A percentile compares a stretch with the other conserved stretches of the same genome.
Conservation (phyloP, 2,329 filamentous ascomycete genomes). For the Didymella pomorum region DNA sequence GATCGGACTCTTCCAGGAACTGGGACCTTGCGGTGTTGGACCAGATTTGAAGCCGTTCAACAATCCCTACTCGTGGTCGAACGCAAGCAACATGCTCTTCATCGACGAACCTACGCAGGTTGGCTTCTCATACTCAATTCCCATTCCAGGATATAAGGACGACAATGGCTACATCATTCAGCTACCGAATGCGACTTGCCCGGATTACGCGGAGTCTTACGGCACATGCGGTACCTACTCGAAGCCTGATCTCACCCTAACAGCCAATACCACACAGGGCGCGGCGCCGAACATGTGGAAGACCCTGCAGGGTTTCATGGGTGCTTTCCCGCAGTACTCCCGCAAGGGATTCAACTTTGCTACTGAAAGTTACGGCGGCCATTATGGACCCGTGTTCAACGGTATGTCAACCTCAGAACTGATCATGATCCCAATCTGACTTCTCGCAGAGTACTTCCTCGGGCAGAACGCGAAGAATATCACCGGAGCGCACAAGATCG, state of each 20-base stretch:
- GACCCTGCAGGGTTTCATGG: conserved; percentile 69
- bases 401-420: conserved; percentile 29
- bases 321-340: conserved; percentile 61
- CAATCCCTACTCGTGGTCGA: conserved; percentile 71
- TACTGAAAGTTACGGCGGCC: conserved; percentile 66
- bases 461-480: conserved; percentile 56
- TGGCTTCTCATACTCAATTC: conserved; percentile 64
- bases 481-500: conserved; percentile 57
- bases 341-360: conserved; percentile 63
- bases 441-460: conserved; percentile 53
- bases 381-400: conserved; percentile 65
- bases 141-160: conserved; percentile 54
- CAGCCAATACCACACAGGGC: conserved; percentile 60
- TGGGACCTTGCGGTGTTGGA: conserved; percentile 63
- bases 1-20: conserved; percentile 63
- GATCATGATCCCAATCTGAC: conserved; percentile 1
- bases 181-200: conserved; percentile 58
- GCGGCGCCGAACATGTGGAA: conserved; percentile 69
- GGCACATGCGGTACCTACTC: conserved; percentile 65
- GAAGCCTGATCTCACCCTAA: conserved; percentile 59
- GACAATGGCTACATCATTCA: conserved; percentile 50
- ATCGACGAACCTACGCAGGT: conserved; percentile 71
- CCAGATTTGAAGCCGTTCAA: conserved; percentile 58
- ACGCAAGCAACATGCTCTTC: conserved; percentile 72
- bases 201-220: conserved; percentile 56